These are phyloP conservation scores for Acanthamoeba sp. DNA, from an alignment of 208 protist genomes.

Conservation along the genomic window DNA sequence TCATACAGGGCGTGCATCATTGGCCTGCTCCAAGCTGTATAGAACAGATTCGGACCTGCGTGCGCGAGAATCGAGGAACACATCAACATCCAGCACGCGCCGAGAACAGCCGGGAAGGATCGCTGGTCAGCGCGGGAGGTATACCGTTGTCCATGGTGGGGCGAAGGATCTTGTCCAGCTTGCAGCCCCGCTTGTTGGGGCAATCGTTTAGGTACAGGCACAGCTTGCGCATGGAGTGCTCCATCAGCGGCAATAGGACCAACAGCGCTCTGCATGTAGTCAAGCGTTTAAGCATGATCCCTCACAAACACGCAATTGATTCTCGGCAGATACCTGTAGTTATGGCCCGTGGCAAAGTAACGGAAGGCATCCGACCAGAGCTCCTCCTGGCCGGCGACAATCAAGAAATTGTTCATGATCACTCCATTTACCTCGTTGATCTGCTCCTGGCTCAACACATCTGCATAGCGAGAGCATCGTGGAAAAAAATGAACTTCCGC, in stretches of 20 bases:
- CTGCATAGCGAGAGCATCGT: not conserved
- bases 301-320: too few species aligned
- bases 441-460: not conserved
- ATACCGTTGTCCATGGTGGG: conserved; percentile 53
- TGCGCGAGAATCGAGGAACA: not conserved
- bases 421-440: conserved; percentile 2
- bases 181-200: not conserved
- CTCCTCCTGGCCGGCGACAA: conserved; percentile 62
- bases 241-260: conserved; percentile 37
- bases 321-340: conserved; percentile 21
- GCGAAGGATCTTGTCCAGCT: conserved; percentile 71
- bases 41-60: conserved; percentile 57
- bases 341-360: conserved; percentile 26
- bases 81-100: too few species aligned
- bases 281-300: too few species aligned
- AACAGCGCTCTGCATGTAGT: not conserved
- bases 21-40: not conserved
- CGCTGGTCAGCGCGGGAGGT: not conserved
- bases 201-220: conserved; percentile 65
- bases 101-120: too few species aligned
- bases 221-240: conserved; percentile 70
- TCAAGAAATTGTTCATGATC: conserved; percentile 34
- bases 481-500: too few species aligned
- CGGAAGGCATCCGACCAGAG: conserved; percentile 47
- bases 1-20: conserved; percentile 67